Conservation (phyloP, 2,329 filamentous ascomycete species). For the Cladosporium austrohemisphaericum region DNA sequence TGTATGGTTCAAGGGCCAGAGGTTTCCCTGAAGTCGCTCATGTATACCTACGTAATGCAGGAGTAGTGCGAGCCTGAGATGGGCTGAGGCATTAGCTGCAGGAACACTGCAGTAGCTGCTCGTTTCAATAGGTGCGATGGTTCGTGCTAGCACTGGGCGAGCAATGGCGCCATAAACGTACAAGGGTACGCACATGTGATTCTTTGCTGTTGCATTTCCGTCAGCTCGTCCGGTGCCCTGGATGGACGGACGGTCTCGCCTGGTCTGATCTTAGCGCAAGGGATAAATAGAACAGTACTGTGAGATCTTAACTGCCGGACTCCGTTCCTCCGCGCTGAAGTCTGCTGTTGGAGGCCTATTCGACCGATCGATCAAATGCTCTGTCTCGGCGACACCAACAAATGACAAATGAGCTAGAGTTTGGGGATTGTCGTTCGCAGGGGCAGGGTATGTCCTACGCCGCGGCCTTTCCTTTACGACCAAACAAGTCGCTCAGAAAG, state of each 20-base stretch:
- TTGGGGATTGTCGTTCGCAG: not conserved
- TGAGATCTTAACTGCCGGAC: conserved; percentile 5
- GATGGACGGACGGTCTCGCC: not conserved
- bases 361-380: no score
- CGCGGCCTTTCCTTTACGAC: not conserved
- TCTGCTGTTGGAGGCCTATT: no score
- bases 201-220: conserved; percentile 4
- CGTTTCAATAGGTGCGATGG: conserved; percentile 12
- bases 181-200: conserved; percentile 14
- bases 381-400: not conserved
- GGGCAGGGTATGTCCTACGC: not conserved
- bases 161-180: conserved; percentile 14
- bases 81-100: conserved; percentile 13
- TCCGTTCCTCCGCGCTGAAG: not conserved
- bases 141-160: conserved; percentile 5
- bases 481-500: not conserved
- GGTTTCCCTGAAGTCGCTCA: conserved; percentile 9
- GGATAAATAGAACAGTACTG: conserved; percentile 5
- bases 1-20: conserved; percentile 7
- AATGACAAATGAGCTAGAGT: not conserved
- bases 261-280: conserved; percentile 1
- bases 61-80: conserved; percentile 2
- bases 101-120: conserved; percentile 12
- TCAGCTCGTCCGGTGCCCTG: not conserved
- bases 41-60: conserved; percentile 13